These are phyloP conservation scores for Plectranthus barbatus DNA, from an alignment of 257 asterid genomes.

Conservation along the genomic window DNA sequence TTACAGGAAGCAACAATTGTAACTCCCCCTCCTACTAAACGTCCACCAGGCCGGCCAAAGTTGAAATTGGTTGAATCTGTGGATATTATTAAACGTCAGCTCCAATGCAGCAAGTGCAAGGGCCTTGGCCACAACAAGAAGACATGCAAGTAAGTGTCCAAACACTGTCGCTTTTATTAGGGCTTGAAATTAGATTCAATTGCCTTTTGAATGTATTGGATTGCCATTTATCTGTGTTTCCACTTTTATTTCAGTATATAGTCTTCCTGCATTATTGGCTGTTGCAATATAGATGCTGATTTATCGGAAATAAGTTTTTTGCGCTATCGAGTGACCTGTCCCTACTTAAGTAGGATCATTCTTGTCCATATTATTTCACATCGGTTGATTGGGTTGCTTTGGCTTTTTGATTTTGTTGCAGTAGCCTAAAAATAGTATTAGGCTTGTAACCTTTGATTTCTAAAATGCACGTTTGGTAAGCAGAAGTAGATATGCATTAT, in stretches of 20 bases:
- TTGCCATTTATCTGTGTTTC: neutral
- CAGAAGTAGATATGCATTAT: too few species aligned
- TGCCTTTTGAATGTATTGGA: too few species aligned
- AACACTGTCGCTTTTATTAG: neutral
- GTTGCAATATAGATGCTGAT: too few species aligned
- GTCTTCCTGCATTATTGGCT: neutral
- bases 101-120: slow-evolving; percentile 97
- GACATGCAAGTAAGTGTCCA: slow-evolving; percentile 69
- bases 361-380: too few species aligned
- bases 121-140: slow-evolving; percentile 96
- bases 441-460: too few species aligned
- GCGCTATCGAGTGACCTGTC: too few species aligned
- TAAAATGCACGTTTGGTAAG: too few species aligned
- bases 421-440: too few species aligned
- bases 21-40: slow-evolving; percentile 91
- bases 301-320: too few species aligned
- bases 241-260: neutral
- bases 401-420: too few species aligned
- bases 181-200: neutral
- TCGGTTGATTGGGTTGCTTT: too few species aligned
- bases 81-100: slow-evolving; percentile 87
- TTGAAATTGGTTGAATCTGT: slow-evolving; percentile 59
- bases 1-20: slow-evolving; percentile 47
- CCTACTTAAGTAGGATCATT: too few species aligned
- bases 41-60: slow-evolving; percentile 93